Conservation (phyloP, 441 rosid genomes). For the Dalechampia spathulata region DNA sequence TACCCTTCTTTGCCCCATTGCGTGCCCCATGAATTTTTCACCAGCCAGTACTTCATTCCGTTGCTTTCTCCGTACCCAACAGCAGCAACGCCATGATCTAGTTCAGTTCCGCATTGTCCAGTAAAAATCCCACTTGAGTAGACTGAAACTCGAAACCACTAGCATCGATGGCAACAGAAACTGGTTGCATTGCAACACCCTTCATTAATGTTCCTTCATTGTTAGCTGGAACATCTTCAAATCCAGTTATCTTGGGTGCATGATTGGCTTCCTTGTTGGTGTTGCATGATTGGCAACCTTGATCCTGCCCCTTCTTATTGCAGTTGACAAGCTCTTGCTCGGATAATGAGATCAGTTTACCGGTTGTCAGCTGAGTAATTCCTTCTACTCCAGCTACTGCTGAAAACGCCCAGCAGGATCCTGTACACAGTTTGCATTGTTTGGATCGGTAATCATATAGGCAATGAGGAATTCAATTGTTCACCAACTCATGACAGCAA, state of each 20-base stretch:
- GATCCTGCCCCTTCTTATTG: slow-evolving; percentile 23
- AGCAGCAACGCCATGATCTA: slow-evolving; percentile 52
- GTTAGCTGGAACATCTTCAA: slow-evolving; percentile 21
- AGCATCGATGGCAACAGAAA: slow-evolving; percentile 64
- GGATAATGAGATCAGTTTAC: slow-evolving; percentile 43
- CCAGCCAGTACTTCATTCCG: slow-evolving; percentile 42
- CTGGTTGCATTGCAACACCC: slow-evolving; percentile 48
- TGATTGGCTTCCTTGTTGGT: slow-evolving; percentile 15
- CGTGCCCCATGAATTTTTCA: slow-evolving; percentile 65
- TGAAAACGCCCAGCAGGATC: slow-evolving; percentile 79
- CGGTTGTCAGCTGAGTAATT: slow-evolving; percentile 43
- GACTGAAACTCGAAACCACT: slow-evolving; percentile 44
- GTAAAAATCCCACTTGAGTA: slow-evolving; percentile 43
- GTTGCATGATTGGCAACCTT: slow-evolving; percentile 51
- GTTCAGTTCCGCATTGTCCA: slow-evolving; percentile 43
- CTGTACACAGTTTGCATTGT: no score
- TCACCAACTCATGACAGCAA: no score
- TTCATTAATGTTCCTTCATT: slow-evolving; percentile 31
- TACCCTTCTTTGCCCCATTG: slow-evolving; percentile 63
- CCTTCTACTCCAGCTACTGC: slow-evolving; percentile 73
- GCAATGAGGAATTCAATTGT: no score
- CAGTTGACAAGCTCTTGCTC: slow-evolving; percentile 72
- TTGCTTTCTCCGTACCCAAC: slow-evolving; percentile 57
- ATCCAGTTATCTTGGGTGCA: slow-evolving; percentile 34
- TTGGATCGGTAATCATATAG: no score